Conservation (phyloP, 179 eudicot species). For the Beta corolliflora region DNA sequence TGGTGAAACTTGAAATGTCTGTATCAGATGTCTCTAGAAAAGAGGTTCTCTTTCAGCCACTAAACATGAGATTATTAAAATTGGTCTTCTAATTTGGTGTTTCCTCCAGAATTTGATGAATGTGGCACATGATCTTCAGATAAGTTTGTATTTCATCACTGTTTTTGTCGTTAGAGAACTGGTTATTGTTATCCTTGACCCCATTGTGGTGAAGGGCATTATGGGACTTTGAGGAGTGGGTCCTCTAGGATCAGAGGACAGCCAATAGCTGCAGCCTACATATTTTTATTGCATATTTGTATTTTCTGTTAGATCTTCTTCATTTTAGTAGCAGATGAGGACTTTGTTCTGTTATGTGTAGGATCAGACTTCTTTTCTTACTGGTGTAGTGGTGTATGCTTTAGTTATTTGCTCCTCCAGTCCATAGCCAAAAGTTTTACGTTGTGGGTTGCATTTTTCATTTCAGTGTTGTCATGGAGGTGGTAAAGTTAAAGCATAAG, state of each 20-base stretch:
- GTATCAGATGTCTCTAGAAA: not conserved
- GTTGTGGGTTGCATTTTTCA: not conserved
- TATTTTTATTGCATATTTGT: not conserved
- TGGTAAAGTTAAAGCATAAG: not conserved
- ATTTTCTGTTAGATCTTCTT: not conserved
- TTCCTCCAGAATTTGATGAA: conserved; percentile 4
- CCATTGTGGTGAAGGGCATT: not conserved
- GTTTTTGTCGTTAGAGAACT: not conserved
- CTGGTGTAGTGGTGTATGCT: not conserved
- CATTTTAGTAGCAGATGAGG: too few relatives aligned
- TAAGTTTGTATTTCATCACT: not conserved
- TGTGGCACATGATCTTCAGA: not conserved
- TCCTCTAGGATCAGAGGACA: not conserved
- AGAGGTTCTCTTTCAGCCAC: not conserved
- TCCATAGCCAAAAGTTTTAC: not conserved
- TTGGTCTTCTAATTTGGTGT: not conserved
- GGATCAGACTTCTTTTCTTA: not conserved
- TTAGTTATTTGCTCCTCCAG: not conserved
- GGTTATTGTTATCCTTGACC: not conserved
- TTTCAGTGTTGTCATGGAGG: not conserved
- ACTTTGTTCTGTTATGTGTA: not conserved
- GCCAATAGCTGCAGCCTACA: not conserved
- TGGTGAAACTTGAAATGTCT: not conserved
- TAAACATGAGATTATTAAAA: not conserved
- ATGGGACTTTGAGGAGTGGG: not conserved